phyloP scores from a whole-genome alignment of 805 yeast genomes.

The Wickerhamiella sergipiensis region DNA sequence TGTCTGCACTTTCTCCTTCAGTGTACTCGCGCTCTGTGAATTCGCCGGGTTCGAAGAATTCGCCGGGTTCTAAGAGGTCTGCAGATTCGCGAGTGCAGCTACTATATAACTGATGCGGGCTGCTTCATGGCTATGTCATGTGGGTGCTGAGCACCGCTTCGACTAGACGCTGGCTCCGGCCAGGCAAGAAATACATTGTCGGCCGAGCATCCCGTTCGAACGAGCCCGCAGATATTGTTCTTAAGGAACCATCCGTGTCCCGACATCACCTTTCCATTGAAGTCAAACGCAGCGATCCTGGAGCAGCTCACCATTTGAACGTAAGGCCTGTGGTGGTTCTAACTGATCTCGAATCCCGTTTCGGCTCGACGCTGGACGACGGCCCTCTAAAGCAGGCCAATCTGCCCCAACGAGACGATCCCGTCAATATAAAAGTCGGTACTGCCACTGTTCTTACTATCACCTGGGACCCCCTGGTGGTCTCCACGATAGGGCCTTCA shows the following conservation, averaged over 20 bases:
- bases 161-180: constrained; percentile 18
- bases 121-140: constrained; percentile 9
- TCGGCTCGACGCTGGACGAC: constrained; percentile 15
- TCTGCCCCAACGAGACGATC: neutral
- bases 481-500: neutral
- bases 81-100: too few species aligned
- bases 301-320: constrained; percentile 12
- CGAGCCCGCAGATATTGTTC: constrained; percentile 6
- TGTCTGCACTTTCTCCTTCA: too few species aligned
- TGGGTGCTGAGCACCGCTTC: constrained; percentile 12
- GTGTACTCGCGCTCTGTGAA: too few species aligned
- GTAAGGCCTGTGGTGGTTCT: constrained; percentile 10
- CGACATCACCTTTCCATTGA: constrained; percentile 16
- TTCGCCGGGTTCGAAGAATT: too few species aligned
- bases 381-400: neutral
- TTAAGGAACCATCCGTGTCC: constrained; percentile 18
- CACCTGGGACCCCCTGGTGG: constrained; percentile 17
- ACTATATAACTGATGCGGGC: too few species aligned
- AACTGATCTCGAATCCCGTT: constrained; percentile 19
- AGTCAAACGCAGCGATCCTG: constrained; percentile 7
- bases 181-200: constrained; percentile 14
- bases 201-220: constrained; percentile 14
- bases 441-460: constrained; percentile 12
- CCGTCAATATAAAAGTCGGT: constrained; percentile 14
- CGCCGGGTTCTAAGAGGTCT: too few species aligned